A percentile compares a stretch with the other conserved stretches of the same genome.
Evolutionary conservation across 345 rosid genomes (phyloP).

Genomic region (Hypericum androsaemum): DNA sequence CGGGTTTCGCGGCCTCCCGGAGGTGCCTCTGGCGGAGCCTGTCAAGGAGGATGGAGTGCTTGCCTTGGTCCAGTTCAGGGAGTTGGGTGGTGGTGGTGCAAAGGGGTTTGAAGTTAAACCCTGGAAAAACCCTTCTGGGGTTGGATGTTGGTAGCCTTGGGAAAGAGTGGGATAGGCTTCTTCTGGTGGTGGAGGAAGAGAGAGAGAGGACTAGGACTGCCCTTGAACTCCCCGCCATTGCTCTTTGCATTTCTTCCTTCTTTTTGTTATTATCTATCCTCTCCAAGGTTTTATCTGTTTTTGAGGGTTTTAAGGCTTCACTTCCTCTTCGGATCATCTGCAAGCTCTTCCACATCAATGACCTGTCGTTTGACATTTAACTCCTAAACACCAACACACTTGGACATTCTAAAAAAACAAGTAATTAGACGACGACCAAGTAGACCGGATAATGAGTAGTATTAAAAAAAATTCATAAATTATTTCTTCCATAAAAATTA

Average conservation of each 20-base stretch:
- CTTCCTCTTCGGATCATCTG: no score
- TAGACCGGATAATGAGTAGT: no score
- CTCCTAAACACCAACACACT: no score
- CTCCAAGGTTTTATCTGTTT: no score
- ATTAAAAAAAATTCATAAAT: no score
- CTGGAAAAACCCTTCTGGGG: constrained; percentile 38
- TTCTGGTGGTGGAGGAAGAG: constrained; percentile 4
- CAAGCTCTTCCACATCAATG: no score
- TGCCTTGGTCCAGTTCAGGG: constrained; percentile 16
- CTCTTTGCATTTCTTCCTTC: background rate
- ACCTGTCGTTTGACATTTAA: no score
- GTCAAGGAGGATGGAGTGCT: constrained; percentile 69
- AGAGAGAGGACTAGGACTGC: constrained; percentile 11
- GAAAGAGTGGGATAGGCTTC: background rate
- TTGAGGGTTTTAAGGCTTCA: no score
- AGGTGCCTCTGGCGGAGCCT: constrained; percentile 66
- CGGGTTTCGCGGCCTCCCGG: constrained; percentile 38
- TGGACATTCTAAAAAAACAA: no score
- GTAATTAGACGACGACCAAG: no score
- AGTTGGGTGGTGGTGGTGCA: constrained; percentile 25
- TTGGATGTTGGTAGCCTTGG: constrained; percentile 25
- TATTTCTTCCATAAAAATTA: no score
- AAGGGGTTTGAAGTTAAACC: constrained; percentile 33
- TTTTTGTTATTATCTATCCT: background rate
- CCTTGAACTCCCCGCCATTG: constrained; percentile 17